These are phyloP conservation scores for Vanderwaltozyma verrucispora DNA, from an alignment of 805 yeast species.

Conservation along the genomic window DNA sequence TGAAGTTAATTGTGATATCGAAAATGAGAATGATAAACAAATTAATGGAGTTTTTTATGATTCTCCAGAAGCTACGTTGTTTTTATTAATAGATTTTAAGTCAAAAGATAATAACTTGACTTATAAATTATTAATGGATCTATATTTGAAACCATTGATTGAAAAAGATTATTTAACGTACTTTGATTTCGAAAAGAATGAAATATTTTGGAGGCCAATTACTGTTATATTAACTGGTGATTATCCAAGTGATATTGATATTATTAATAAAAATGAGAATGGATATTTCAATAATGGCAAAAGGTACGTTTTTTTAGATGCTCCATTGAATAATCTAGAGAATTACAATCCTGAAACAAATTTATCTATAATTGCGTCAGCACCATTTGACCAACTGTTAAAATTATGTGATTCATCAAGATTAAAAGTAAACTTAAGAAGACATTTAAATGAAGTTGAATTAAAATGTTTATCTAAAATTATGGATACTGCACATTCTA, in stretches of 20 bases:
- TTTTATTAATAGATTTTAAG: slow-evolving; percentile 56
- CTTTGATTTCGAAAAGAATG: slow-evolving; percentile 30
- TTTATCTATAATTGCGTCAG: slow-evolving; percentile 32
- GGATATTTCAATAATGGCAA: slow-evolving; percentile 7
- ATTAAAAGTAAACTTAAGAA: slow-evolving; percentile 4
- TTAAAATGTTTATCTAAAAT: slow-evolving; percentile 20
- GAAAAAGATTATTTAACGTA: slow-evolving; percentile 41
- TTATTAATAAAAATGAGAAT: slow-evolving; percentile 1
- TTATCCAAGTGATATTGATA: slow-evolving; percentile 31
- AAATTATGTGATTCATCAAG: slow-evolving; percentile 11
- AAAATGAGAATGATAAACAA: slow-evolving; percentile 12
- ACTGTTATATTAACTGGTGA: slow-evolving; percentile 60
- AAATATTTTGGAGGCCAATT: slow-evolving; percentile 41
- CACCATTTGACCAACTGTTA: slow-evolving; percentile 28
- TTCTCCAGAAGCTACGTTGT: slow-evolving; percentile 40
- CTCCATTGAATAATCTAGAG: slow-evolving; percentile 30
- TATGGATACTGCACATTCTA: slow-evolving; percentile 35
- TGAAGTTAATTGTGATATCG: slow-evolving; percentile 34
- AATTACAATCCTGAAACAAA: slow-evolving; percentile 7
- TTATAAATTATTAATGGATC: slow-evolving; percentile 35
- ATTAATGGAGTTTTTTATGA: slow-evolving; percentile 35
- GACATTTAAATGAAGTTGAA: slow-evolving; percentile 8
- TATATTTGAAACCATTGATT: slow-evolving; percentile 37
- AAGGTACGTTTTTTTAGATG: slow-evolving; percentile 36
- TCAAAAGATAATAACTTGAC: slow-evolving; percentile 35